Evolutionary conservation across 2,329 filamentous ascomycete genomes (phyloP), one percentile per base, ranked within the genome.

Genomic region (Trichophyton schoenleinii): DNA sequence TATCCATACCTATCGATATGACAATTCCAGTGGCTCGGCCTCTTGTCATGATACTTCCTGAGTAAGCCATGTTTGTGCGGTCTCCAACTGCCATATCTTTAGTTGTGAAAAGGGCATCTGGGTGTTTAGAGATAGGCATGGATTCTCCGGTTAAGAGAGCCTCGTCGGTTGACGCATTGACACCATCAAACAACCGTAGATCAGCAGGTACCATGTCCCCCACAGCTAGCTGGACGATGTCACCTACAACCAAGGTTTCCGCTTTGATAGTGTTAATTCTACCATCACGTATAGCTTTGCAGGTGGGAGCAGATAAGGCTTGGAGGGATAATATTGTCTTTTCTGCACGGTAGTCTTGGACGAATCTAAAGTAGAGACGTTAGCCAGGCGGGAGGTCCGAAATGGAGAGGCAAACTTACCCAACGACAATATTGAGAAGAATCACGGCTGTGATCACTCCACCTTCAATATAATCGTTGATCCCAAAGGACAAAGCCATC

Each of bases 101-200:
- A 2, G 68, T 66, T 63, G 61, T 59, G 55, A 81, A 80, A n/a
- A 77, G 74, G 22, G 44, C 31, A n/a, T 63, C 34, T n/a, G 78
- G 69, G 59, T 77, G 72, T 72, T 86, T 81, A 67, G 73, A 75
- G 3, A 84, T 79, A 34, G 83, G 83, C 2, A 84, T 73, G 13
- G 82, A 83, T 72, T 86, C 83, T 48, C 83, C 83, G 13, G 83
- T 86, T 22, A 86, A 75, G 25, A 84, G 77, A 7, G 83, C 81
- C 70, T 86, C 83, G 61, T 86, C 82, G 18, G 81, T 80, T 62
- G 81, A 80, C 57, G 82, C 78, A 64, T 83, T 82, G 70, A 81
- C 75, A 44, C 81, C 82, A 64, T 86, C 80, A 64, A 86, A 77
- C 71, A 79, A 65, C 62, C 68, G 65, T 58, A 80, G 68, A 65